Conservation (phyloP, 2,329 filamentous ascomycete species). For the Daldinia sp. region DNA sequence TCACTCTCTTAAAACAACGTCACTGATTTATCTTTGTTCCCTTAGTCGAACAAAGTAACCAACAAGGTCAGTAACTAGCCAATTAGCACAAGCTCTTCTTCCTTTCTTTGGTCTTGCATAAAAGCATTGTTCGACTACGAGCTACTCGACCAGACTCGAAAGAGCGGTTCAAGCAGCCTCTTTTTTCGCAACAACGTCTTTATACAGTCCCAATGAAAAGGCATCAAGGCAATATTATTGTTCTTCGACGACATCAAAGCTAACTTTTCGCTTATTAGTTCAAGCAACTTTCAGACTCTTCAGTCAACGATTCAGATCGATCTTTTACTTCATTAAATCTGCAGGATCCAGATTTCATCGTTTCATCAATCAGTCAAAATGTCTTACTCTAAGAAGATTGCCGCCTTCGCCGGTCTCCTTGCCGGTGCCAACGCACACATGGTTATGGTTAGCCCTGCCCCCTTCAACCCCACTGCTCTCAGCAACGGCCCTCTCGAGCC, state of each 20-base stretch:
- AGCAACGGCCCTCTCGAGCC: constrained; percentile 73
- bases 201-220: constrained; percentile 23
- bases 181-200: constrained; percentile 11
- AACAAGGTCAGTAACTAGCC: constrained; percentile 45
- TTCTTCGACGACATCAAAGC: not conserved
- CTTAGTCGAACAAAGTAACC: constrained; percentile 43
- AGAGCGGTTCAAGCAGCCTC: constrained; percentile 31
- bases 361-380: constrained; percentile 60
- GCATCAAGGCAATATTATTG: constrained; percentile 9
- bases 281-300: constrained; percentile 30
- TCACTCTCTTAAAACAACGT: constrained; percentile 45
- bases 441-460: constrained; percentile 75
- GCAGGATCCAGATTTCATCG: constrained; percentile 56
- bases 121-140: constrained; percentile 37
- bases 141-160: constrained; percentile 13
- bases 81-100: constrained; percentile 14
- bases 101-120: constrained; percentile 21
- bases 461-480: constrained; percentile 61
- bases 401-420: constrained; percentile 68
- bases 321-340: constrained; percentile 51
- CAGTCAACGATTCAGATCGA: constrained; percentile 41
- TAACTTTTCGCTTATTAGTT: constrained; percentile 12
- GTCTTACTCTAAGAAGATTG: constrained; percentile 62
- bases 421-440: constrained; percentile 79
- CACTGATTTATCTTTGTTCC: constrained; percentile 44